Percentiles rank a stretch among this genome's conserved stretches.
Conservation (phyloP, 1,139 yeast species). For the Geotrichum reessii region DNA sequence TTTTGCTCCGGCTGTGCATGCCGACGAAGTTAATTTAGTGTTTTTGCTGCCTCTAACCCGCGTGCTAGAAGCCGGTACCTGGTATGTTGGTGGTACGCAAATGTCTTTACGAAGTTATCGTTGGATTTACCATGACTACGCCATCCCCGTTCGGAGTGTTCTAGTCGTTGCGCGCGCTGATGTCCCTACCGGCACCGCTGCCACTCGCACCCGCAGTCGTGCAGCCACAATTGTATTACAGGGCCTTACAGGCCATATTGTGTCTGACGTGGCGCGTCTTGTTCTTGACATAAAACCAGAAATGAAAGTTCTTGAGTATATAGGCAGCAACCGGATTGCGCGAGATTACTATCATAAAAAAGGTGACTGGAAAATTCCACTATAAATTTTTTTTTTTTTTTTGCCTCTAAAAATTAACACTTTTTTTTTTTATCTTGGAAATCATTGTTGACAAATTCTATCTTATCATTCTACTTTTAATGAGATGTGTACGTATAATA, state of each 20-base stretch:
- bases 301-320: conserved; percentile 10
- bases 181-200: background rate
- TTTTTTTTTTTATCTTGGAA: too few relatives aligned
- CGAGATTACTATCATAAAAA: background rate
- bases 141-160: background rate
- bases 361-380: background rate
- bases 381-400: background rate
- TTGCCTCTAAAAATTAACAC: background rate
- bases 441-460: too few relatives aligned
- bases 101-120: background rate
- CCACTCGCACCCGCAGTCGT: background rate
- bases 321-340: conserved; percentile 15
- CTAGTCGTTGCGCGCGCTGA: background rate
- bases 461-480: too few relatives aligned
- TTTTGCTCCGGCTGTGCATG: conserved; percentile 23
- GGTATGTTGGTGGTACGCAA: conserved; percentile 11
- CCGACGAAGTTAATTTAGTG: conserved; percentile 28
- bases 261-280: conserved; percentile 25
- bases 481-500: background rate
- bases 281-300: conserved; percentile 5
- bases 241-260: conserved; percentile 34
- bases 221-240: conserved; percentile 10
- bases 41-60: conserved; percentile 25
- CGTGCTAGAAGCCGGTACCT: conserved; percentile 17
- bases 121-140: conserved; percentile 19